phyloP scores from a whole-genome alignment of 805 yeast genomes.

The Peterozyma toletana region DNA sequence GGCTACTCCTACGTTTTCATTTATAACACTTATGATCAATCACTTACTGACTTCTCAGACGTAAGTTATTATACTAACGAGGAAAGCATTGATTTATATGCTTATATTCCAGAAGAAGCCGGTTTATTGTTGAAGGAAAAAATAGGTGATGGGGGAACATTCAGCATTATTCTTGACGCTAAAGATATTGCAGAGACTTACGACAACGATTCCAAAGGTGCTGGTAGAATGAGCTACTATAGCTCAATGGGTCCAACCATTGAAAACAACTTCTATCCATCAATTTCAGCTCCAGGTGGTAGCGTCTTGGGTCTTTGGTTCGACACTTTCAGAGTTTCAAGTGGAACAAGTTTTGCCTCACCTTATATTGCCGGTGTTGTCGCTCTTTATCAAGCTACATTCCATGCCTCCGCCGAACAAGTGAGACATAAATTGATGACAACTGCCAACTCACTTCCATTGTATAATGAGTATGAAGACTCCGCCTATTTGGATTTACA shows the following conservation, averaged over 20 bases:
- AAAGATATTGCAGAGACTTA: background rate
- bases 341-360: constrained; percentile 14
- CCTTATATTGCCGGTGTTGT: constrained; percentile 14
- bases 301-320: constrained; percentile 9
- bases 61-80: background rate
- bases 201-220: constrained; percentile 4
- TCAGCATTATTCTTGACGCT: background rate
- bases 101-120: constrained; percentile 3
- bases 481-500: too few relatives aligned
- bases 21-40: constrained; percentile 2
- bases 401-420: constrained; percentile 1
- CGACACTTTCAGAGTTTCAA: constrained; percentile 4
- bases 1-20: background rate
- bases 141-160: constrained; percentile 1
- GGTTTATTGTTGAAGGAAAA: constrained; percentile 7
- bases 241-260: constrained; percentile 16
- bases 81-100: background rate
- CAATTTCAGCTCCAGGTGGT: constrained; percentile 16
- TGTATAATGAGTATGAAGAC: constrained; percentile 1
- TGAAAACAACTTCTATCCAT: constrained; percentile 13
- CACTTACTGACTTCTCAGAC: background rate
- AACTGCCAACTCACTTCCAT: constrained; percentile 3
- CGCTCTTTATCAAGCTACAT: constrained; percentile 10
- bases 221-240: constrained; percentile 10
- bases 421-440: constrained; percentile 4